Percentiles rank a stretch among this genome's conserved stretches.
Conservation (phyloP, 2,329 filamentous ascomycete species). For the Talaromyces sp. region DNA sequence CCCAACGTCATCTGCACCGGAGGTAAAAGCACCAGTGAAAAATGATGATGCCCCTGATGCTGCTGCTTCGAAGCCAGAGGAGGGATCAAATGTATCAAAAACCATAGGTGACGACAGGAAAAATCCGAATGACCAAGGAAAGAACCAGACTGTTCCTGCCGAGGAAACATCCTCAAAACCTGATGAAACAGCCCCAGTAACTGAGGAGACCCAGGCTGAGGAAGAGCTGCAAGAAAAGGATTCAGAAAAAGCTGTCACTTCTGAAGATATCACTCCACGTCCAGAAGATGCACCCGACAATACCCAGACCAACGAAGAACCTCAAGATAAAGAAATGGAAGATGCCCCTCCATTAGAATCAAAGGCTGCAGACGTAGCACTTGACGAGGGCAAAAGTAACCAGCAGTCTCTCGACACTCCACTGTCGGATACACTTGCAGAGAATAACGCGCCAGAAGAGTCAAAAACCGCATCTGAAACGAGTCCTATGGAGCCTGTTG, state of each 20-base stretch:
- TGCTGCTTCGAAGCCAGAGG: not conserved
- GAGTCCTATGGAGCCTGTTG: not conserved
- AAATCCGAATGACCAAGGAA: not conserved
- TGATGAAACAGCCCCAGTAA: not conserved
- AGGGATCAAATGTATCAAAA: not conserved
- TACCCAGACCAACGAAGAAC: not conserved
- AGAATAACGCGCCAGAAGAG: not conserved
- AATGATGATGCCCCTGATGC: not conserved
- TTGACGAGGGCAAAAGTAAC: not conserved
- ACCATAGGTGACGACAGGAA: not conserved
- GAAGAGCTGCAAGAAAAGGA: not conserved
- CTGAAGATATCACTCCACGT: not conserved
- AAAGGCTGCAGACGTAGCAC: not conserved
- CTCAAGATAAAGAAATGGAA: not conserved
- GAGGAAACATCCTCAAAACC: not conserved
- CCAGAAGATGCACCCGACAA: not conserved
- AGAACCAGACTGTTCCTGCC: not conserved
- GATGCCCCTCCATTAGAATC: not conserved
- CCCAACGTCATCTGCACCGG: constrained; percentile 6
- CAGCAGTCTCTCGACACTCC: not conserved
- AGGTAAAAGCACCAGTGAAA: not conserved
- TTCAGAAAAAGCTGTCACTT: not conserved
- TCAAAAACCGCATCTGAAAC: not conserved
- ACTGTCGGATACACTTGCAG: not conserved
- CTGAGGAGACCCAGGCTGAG: not conserved